Conservation (phyloP, 345 rosid genomes). For the Rhodamnia argentea region DNA sequence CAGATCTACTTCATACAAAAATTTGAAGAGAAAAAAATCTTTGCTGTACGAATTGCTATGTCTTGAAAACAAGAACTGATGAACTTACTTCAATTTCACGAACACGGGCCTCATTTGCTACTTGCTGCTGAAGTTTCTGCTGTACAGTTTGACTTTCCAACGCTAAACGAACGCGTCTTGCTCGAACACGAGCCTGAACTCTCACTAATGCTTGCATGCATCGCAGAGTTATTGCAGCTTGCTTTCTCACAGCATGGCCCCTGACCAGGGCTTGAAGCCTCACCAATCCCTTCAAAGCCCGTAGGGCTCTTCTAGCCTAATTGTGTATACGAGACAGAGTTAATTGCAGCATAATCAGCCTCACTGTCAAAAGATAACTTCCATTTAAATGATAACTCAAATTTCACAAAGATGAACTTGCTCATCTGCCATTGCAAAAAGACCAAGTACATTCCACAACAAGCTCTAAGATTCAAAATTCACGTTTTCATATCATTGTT, state of each 20-base stretch:
- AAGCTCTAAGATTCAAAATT: neutral
- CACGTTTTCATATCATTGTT: neutral
- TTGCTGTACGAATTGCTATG: neutral
- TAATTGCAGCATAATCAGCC: neutral
- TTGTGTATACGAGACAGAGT: neutral
- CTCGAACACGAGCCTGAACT: constrained; percentile 98
- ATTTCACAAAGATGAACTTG: neutral
- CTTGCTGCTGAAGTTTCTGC: constrained; percentile 70
- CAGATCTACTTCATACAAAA: neutral
- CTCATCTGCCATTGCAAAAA: neutral
- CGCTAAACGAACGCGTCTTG: constrained; percentile 91
- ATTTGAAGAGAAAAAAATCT: neutral
- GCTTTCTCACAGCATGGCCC: constrained; percentile 98
- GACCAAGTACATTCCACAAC: neutral
- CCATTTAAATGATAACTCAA: neutral
- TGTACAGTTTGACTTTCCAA: constrained; percentile 79
- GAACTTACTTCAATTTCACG: constrained; percentile 78
- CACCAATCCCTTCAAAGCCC: constrained; percentile 96
- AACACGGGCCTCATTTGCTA: constrained; percentile 67
- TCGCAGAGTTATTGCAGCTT: constrained; percentile 98
- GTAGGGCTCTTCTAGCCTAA: constrained; percentile 95
- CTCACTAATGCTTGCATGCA: constrained; percentile 99
- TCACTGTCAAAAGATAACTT: neutral
- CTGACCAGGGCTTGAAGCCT: constrained; percentile 97
- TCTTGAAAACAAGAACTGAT: neutral